phyloP scores from a whole-genome alignment of 768 basidiomycete species.

The Russula lepida region DNA sequence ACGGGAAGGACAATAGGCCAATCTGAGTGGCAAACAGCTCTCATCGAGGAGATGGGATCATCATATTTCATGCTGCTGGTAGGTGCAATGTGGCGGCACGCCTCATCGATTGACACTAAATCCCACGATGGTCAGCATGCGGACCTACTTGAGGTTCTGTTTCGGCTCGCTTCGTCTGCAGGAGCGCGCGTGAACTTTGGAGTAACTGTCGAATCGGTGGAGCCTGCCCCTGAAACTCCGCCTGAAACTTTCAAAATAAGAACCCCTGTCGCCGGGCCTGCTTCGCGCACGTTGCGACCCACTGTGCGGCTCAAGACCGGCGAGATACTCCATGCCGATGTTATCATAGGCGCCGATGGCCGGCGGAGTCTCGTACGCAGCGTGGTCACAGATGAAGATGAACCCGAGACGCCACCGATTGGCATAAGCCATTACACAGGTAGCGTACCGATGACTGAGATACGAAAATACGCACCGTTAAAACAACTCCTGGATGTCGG shows the following conservation, averaged over 20 bases:
- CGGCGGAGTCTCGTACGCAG: conserved; percentile 21
- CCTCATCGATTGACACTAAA: neutral
- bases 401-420: conserved; percentile 14
- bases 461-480: conserved; percentile 8
- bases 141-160: conserved; percentile 15
- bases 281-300: conserved; percentile 13
- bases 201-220: conserved; percentile 11
- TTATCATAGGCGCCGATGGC: conserved; percentile 27
- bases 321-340: conserved; percentile 23
- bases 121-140: conserved; percentile 13
- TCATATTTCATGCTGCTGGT: conserved; percentile 18
- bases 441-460: conserved; percentile 11
- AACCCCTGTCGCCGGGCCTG: conserved; percentile 6
- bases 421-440: conserved; percentile 24
- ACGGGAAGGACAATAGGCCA: conserved; percentile 12
- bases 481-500: conserved; percentile 16
- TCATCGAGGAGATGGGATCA: conserved; percentile 18
- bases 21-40: conserved; percentile 13
- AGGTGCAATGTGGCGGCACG: neutral
- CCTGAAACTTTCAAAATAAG: neutral
- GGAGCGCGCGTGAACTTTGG: conserved; percentile 16
- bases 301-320: conserved; percentile 22
- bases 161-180: conserved; percentile 15
- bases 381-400: conserved; percentile 28
- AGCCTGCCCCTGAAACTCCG: conserved; percentile 3